phyloP scores from a whole-genome alignment of 139 green algal species.

The Chlorella vulgaris region DNA sequence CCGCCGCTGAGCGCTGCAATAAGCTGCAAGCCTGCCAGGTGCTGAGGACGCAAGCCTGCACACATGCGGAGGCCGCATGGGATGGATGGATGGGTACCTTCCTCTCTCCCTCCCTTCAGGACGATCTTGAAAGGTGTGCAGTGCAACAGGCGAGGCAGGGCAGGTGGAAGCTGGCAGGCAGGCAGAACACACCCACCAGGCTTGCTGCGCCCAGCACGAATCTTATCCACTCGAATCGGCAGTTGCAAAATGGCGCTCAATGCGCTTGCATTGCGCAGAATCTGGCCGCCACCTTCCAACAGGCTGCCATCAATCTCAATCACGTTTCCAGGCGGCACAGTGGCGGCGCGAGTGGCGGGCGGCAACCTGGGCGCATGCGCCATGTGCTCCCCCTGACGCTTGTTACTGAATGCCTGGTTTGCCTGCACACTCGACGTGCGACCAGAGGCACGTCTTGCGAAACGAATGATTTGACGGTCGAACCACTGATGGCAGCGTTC shows the following conservation, averaged over 20 bases:
- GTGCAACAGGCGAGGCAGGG: background rate
- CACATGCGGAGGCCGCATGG: background rate
- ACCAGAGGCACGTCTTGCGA: too few species aligned
- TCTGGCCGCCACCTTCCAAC: conserved; percentile 80
- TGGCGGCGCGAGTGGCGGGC: background rate
- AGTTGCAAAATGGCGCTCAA: conserved; percentile 61
- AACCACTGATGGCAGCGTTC: too few species aligned
- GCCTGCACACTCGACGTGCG: too few species aligned
- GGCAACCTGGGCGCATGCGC: background rate
- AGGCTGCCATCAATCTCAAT: conserved; percentile 56
- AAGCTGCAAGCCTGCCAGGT: conserved; percentile 65
- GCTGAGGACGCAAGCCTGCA: conserved; percentile 25
- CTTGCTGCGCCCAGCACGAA: conserved; percentile 54
- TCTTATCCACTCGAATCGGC: conserved; percentile 57
- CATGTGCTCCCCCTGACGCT: too few species aligned
- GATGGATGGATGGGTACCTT: too few species aligned
- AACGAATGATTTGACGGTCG: too few species aligned
- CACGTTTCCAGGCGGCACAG: background rate
- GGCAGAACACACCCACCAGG: conserved; percentile 20
- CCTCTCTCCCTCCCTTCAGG: background rate
- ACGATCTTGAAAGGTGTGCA: background rate
- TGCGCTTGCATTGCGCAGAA: conserved; percentile 74
- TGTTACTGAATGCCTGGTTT: too few species aligned
- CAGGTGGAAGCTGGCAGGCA: background rate
- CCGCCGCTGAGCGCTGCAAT: conserved; percentile 56